These are phyloP conservation scores for Podila minutissima DNA, from an alignment of 192 early-diverging fungal species.

Conservation along the genomic window DNA sequence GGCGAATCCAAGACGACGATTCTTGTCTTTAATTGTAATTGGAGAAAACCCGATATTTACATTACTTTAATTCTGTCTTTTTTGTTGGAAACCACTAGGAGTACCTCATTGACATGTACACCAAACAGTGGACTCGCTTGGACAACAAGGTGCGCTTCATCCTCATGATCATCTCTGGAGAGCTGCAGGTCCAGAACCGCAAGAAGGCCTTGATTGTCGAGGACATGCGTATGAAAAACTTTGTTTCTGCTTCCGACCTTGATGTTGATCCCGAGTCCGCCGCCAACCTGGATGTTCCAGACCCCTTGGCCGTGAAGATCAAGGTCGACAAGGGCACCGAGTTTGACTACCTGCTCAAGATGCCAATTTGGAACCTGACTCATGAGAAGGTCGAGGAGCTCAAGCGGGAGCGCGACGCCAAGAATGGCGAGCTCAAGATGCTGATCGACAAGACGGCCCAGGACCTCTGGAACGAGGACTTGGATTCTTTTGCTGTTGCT, in stretches of 20 bases:
- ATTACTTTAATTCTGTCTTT: too few relatives aligned
- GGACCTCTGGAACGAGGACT: constrained; percentile 87
- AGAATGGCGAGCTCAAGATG: constrained; percentile 73
- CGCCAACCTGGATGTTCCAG: constrained; percentile 42
- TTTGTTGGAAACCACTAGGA: constrained; percentile 45
- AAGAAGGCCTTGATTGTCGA: constrained; percentile 81
- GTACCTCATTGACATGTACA: constrained; percentile 67
- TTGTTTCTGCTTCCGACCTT: constrained; percentile 67
- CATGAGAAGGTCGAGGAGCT: constrained; percentile 84
- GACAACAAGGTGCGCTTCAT: constrained; percentile 93
- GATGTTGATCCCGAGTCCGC: constrained; percentile 60
- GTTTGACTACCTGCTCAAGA: constrained; percentile 90
- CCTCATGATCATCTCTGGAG: constrained; percentile 86
- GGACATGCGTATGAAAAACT: constrained; percentile 75
- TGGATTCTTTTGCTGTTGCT: constrained; percentile 83
- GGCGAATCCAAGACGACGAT: neutral
- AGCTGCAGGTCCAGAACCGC: constrained; percentile 85
- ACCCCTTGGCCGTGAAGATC: constrained; percentile 20
- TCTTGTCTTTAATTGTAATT: neutral
- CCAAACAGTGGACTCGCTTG: constrained; percentile 71
- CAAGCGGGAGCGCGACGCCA: constrained; percentile 71
- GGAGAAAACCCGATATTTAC: neutral
- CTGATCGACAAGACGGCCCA: constrained; percentile 71
- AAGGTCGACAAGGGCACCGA: constrained; percentile 48
- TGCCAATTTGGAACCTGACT: constrained; percentile 93